These are phyloP conservation scores for Wickerhamomyces subpelliculosus DNA, from an alignment of 805 yeast genomes.

Conservation along the genomic window DNA sequence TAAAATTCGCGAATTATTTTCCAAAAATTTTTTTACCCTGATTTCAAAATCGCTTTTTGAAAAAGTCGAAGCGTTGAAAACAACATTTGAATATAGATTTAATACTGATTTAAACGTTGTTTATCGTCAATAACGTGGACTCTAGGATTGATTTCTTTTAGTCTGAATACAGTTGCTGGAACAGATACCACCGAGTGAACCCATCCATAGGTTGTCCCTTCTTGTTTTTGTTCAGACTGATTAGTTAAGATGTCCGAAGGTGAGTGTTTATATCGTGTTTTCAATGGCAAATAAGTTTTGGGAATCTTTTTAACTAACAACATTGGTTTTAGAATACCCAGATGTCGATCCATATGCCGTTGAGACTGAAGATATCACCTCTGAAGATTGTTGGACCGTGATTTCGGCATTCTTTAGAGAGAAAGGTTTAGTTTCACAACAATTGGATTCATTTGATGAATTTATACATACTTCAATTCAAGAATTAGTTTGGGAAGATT, in stretches of 20 bases:
- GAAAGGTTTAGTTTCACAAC: slow-evolving; percentile 96
- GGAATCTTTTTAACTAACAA: not conserved
- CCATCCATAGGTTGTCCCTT: too few species aligned
- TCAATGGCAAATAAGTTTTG: not conserved
- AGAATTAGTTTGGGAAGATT: slow-evolving; percentile 94
- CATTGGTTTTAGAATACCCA: slow-evolving; percentile 23
- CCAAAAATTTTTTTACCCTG: too few species aligned
- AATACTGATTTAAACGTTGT: too few species aligned
- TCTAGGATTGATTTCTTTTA: too few species aligned
- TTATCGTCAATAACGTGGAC: too few species aligned
- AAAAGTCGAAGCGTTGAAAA: too few species aligned
- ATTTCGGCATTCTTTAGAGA: slow-evolving; percentile 93
- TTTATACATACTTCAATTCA: slow-evolving; percentile 95
- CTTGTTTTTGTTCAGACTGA: not conserved
- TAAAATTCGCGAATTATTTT: too few species aligned
- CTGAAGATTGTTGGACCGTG: slow-evolving; percentile 99
- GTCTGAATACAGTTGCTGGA: too few species aligned
- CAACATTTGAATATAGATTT: too few species aligned
- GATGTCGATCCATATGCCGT: slow-evolving; percentile 63
- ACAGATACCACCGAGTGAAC: too few species aligned
- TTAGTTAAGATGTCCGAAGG: slow-evolving; percentile 2
- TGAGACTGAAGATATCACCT: slow-evolving; percentile 72
- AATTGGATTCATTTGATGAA: slow-evolving; percentile 96
- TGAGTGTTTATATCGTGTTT: not conserved
- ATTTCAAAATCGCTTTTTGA: too few species aligned